Evolutionary conservation across 2,329 filamentous ascomycete genomes (phyloP), one percentile per base, ranked within the genome.

Genomic region (Phyllosticta citribraziliensis): DNA sequence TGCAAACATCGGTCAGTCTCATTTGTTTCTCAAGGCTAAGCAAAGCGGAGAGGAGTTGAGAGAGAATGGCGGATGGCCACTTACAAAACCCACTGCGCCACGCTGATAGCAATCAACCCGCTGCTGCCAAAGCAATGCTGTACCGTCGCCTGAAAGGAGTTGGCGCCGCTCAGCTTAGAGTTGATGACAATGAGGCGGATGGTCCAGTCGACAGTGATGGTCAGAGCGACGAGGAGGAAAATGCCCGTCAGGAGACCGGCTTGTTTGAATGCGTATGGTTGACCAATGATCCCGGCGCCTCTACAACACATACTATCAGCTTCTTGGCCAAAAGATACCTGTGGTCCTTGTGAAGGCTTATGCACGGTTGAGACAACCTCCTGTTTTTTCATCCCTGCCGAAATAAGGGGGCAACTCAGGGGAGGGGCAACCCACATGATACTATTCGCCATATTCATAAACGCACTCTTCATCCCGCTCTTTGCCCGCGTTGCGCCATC

Each of bases 371-470:
- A n/a, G 12, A 11, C 47, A 17, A 24, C 17, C 55, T 22, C 33
- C 35, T 22, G 20, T 22, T 22, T 14, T 30, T 20, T 20, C n/a
- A 5, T 40, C 14, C 40, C 30, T 11, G n/a, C 8, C 53, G 10
- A 3, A 9, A 14, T 14, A 55, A 55, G 9, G n/a, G 35, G 27
- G 58, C 11, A 52, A 10, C 30, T 3, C 17, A 27, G 22, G 27
- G 25, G 12, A 30, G 53, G 17, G 9, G 30, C 9, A 5, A 65
- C 75, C 66, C 66, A 78, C 75, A 99, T 97, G 73, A 99, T 99
- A 68, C 89, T 95, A 78, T 99, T 99, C 65, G 94, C 93, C 94
- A 99, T 99, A 76, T 99, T 99, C 91, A 97, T 96, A 67, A 99
- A 97, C 2, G 94, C 93, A 72, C 88, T 90, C 64, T 83, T 81